Percentiles rank a stretch among this genome's conserved stretches.
Evolutionary conservation across 2,329 filamentous ascomycete species (phyloP).

Genomic region (Colletotrichum sp.): DNA sequence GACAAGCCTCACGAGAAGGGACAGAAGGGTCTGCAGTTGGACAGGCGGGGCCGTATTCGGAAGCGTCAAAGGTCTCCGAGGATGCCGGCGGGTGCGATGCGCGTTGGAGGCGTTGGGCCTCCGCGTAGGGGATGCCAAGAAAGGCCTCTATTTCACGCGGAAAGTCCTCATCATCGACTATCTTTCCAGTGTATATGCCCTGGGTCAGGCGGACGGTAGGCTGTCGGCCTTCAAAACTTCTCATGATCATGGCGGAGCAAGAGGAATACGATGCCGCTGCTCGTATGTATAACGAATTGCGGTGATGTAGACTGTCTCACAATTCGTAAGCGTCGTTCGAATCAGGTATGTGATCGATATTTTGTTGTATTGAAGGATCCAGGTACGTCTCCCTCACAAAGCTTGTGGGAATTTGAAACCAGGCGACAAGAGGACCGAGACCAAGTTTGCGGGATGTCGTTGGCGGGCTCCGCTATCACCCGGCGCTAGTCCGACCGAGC

Average conservation of each 20-base stretch:
- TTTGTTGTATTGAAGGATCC: background rate
- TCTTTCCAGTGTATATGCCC: conserved; percentile 44
- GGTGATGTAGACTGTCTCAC: background rate
- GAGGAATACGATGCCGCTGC: background rate
- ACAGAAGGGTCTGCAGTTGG: conserved; percentile 32
- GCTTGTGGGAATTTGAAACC: background rate
- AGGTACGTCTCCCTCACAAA: background rate
- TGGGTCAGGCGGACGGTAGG: conserved; percentile 34
- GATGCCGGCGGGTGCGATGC: conserved; percentile 37
- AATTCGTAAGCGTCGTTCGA: background rate
- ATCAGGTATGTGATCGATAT: background rate
- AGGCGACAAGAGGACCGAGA: background rate
- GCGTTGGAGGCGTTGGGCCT: conserved; percentile 48
- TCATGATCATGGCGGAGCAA: background rate
- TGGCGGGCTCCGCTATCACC: conserved; percentile 7
- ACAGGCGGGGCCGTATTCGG: conserved; percentile 42
- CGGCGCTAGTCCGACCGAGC: conserved; percentile 1
- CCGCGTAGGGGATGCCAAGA: conserved; percentile 55
- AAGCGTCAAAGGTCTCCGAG: conserved; percentile 33
- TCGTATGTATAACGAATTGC: background rate
- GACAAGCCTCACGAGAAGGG: conserved; percentile 54
- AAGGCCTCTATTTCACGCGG: conserved; percentile 52
- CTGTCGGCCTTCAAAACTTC: background rate
- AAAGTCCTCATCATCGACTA: conserved; percentile 32
- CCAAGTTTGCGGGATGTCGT: conserved; percentile 2